Evolutionary conservation across 2,329 filamentous ascomycete species (phyloP), one percentile per base, ranked within the genome.

Genomic region (Sporothrix brunneoviolacea): DNA sequence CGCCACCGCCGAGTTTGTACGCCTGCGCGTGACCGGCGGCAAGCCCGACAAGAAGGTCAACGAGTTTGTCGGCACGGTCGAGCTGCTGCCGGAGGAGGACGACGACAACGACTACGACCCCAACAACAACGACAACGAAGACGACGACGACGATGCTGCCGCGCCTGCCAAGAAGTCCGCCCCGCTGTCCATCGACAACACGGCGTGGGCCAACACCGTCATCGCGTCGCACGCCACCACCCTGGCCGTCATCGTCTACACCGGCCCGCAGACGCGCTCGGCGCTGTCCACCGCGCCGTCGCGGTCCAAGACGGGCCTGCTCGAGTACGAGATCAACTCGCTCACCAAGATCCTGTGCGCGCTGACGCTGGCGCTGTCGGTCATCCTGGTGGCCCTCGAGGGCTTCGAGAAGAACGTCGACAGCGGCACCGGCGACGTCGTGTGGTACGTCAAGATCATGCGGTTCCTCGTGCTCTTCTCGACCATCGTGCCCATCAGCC

Each of bases 391-490:
- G 5, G 90, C 88, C 0, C 70, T 97, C 2, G 84, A 96, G 65
- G 85, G 88, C 0, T 93, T 95, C 56, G 41, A 79, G 74, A 57
- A 80, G 80, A 2, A 73, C 82, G 48, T 21, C 15, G 43, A 27
- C 36, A 80, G 77, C 18, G 79, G 46, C 27, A 32, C 36, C 36
- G 24, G 22, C 28, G 80, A 77, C 18, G 79, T 80, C 48, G 71
- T 79, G 21, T 98, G 93, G 93, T 98, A 97, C 66, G 83, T 97
- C 58, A 91, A 94, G 57, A 95, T 97, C 61, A 93, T 95, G 83
- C 84, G 91, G n/a, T 98, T 97, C 64, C 71, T 98, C 56, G 94
- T 98, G 54, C 75, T 98, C 1, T 98, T 98, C 72, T 97, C 91
- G n/a, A 97, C 91, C 0, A 98, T 98, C 61, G 94, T 98, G 22